A percentile compares a stretch with the other conserved stretches of the same genome.
These are phyloP conservation scores for Erysiphe pulchra DNA, from an alignment of 2,329 filamentous ascomycete species.

Conservation along the genomic window DNA sequence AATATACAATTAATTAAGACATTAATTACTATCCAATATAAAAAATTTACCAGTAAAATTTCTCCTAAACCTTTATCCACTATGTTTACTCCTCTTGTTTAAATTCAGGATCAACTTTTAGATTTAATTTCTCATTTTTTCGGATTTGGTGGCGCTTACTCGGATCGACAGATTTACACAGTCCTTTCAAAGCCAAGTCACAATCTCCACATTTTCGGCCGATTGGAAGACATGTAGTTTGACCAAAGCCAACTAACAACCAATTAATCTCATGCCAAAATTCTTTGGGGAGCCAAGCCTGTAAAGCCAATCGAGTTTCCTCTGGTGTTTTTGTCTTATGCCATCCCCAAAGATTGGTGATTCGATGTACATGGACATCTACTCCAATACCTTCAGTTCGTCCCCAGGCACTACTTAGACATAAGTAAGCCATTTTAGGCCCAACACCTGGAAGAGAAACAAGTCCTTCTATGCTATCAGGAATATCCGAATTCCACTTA, in stretches of 20 bases:
- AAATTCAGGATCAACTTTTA: too few relatives aligned
- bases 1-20: too few relatives aligned
- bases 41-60: too few relatives aligned
- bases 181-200: conserved; percentile 44
- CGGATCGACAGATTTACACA: conserved; percentile 34
- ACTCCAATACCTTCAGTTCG: conserved; percentile 28
- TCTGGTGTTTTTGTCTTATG: conserved; percentile 37
- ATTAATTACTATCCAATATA: too few relatives aligned
- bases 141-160: too few relatives aligned
- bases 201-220: conserved; percentile 58
- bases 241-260: conserved; percentile 45
- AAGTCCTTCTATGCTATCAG: conserved; percentile 35
- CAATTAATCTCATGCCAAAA: conserved; percentile 55
- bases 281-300: conserved; percentile 42
- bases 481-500: conserved; percentile 35
- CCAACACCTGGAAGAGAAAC: conserved; percentile 42
- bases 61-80: too few relatives aligned
- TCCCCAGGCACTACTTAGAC: conserved; percentile 43
- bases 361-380: conserved; percentile 51
- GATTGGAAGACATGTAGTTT: conserved; percentile 42
- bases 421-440: conserved; percentile 52
- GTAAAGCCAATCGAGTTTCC: conserved; percentile 34
- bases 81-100: too few relatives aligned
- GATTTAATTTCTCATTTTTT: too few relatives aligned
- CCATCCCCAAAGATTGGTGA: conserved; percentile 55